Evolutionary conservation across 2,329 filamentous ascomycete species (phyloP).

Genomic region (Verticillium longisporum): DNA sequence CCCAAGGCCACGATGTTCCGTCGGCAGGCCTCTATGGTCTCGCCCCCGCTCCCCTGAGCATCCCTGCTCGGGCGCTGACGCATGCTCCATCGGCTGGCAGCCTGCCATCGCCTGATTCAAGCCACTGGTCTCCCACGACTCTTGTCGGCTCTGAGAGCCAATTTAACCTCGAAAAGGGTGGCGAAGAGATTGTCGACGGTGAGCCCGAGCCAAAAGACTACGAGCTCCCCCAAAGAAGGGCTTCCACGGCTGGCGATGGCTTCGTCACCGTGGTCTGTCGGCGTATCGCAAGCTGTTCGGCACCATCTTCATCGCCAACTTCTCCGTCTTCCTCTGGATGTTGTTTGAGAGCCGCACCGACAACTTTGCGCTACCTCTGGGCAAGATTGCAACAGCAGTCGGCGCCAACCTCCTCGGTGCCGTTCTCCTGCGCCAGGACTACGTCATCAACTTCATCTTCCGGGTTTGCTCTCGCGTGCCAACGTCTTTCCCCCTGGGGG

Average conservation of each 20-base stretch:
- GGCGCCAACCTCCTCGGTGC: constrained; percentile 41
- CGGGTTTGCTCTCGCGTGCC: constrained; percentile 35
- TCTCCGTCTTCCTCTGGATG: constrained; percentile 37
- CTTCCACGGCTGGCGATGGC: constrained; percentile 28
- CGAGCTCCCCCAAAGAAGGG: constrained; percentile 34
- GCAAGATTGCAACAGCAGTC: constrained; percentile 33
- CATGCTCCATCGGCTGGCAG: neutral
- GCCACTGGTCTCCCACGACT: neutral
- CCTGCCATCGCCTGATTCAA: neutral
- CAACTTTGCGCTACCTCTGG: constrained; percentile 18
- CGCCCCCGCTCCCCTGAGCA: neutral
- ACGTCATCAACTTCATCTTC: constrained; percentile 47
- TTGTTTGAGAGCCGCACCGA: constrained; percentile 18
- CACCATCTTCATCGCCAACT: constrained; percentile 42
- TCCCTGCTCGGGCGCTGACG: neutral
- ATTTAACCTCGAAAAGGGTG: constrained; percentile 7
- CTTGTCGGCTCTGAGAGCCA: neutral
- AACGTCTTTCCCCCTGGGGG: constrained; percentile 35
- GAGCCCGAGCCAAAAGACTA: constrained; percentile 10
- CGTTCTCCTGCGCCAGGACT: constrained; percentile 46
- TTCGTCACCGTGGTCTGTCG: constrained; percentile 39
- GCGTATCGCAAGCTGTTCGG: constrained; percentile 52
- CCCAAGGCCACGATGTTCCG: neutral
- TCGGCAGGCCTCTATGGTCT: neutral
- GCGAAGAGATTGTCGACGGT: constrained; percentile 7